phyloP scores from a whole-genome alignment of 106 monocot species.

The Phalaenopsis aphrodite region DNA sequence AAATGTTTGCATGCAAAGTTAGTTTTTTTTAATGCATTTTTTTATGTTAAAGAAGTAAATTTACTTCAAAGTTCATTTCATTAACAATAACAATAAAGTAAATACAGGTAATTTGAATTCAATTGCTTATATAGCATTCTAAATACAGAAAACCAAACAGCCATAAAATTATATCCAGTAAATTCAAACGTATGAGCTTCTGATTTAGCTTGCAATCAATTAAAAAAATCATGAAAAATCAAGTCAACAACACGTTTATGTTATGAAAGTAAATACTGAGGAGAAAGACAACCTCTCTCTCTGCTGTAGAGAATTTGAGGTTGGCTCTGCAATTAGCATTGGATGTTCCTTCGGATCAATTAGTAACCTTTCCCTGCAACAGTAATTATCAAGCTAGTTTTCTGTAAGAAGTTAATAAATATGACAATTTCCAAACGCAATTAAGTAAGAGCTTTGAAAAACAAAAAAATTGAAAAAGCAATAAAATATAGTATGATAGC shows the following conservation, averaged over 20 bases:
- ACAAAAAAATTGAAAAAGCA: not conserved
- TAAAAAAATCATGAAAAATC: not conserved
- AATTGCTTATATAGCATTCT: not conserved
- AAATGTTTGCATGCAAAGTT: not conserved
- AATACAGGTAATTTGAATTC: not conserved
- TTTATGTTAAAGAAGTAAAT: not conserved
- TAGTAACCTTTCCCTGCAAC: slow-evolving; percentile 55
- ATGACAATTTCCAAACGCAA: not conserved
- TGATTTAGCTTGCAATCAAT: not conserved
- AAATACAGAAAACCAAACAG: not conserved
- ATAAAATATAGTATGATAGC: not conserved
- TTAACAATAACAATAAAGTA: not conserved
- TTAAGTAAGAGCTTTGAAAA: not conserved
- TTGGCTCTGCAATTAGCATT: slow-evolving; percentile 91
- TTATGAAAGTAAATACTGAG: not conserved
- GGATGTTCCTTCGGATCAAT: slow-evolving; percentile 97
- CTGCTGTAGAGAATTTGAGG: slow-evolving; percentile 74
- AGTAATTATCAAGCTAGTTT: not conserved
- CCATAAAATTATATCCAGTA: not conserved
- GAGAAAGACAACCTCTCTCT: slow-evolving; percentile 64
- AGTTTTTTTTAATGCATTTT: not conserved
- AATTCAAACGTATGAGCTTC: not conserved
- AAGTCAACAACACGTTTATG: not conserved
- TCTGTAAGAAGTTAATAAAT: not conserved
- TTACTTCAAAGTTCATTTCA: not conserved